These are phyloP conservation scores for Malassezia yamatoensis DNA, from an alignment of 1,284 basidiomycete species.

Conservation along the genomic window DNA sequence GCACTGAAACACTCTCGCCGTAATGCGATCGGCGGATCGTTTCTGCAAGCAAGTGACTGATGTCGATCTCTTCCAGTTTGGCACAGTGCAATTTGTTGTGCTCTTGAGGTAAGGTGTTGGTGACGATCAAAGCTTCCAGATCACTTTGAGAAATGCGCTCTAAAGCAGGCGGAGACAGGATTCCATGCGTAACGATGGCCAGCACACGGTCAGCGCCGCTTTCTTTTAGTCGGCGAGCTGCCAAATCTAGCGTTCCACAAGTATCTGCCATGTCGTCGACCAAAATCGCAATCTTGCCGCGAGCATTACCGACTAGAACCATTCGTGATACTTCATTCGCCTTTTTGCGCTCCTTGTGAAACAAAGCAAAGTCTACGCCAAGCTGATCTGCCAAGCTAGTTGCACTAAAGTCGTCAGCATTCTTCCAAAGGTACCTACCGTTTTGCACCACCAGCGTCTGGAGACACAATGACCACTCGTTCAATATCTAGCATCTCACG, in stretches of 20 bases:
- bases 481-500: constrained; percentile 77
- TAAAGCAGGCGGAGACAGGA: constrained; percentile 80
- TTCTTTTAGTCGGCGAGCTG: constrained; percentile 76
- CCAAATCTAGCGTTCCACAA: constrained; percentile 90
- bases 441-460: constrained; percentile 97
- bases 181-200: constrained; percentile 95
- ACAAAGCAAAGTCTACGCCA: constrained; percentile 94
- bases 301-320: constrained; percentile 90
- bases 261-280: constrained; percentile 99
- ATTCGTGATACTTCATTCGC: constrained; percentile 98
- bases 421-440: constrained; percentile 54
- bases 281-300: constrained; percentile 88
- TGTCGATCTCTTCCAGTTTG: constrained; percentile 84
- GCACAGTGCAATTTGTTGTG: constrained; percentile 65
- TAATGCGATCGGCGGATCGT: constrained; percentile 73
- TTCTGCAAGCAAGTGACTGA: constrained; percentile 86
- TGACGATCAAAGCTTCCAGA: constrained; percentile 90
- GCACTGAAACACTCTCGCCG: constrained; percentile 42
- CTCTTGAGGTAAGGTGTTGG: constrained; percentile 89
- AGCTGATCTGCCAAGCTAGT: constrained; percentile 94
- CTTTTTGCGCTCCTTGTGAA: constrained; percentile 99
- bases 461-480: constrained; percentile 90
- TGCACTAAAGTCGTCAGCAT: constrained; percentile 51
- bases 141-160: constrained; percentile 45
- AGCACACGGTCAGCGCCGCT: constrained; percentile 77